A percentile compares a stretch with the other conserved stretches of the same genome.
These are phyloP conservation scores for Scutellaria galericulata DNA, from an alignment of 257 asterid species.

Conservation along the genomic window DNA sequence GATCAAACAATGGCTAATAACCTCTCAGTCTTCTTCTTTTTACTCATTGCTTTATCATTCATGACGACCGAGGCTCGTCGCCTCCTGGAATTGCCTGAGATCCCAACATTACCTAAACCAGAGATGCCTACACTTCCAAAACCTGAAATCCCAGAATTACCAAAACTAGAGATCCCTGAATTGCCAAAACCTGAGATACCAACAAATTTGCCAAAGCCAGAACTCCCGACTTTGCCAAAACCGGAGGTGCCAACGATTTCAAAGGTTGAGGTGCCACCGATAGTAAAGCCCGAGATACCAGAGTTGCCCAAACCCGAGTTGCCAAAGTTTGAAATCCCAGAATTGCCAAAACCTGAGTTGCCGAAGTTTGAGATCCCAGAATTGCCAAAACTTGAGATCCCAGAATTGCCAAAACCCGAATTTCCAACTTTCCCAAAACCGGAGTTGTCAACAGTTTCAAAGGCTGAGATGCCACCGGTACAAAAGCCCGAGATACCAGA, in stretches of 20 bases:
- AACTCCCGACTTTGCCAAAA: conserved; percentile 13
- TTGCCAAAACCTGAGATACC: conserved; percentile 29
- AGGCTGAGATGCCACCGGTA: conserved; percentile 3
- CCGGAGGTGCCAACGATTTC: not conserved
- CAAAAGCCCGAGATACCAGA: conserved; percentile 20
- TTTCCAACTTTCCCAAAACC: conserved; percentile 22
- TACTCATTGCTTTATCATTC: conserved; percentile 14
- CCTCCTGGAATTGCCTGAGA: conserved; percentile 34
- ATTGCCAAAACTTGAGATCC: conserved; percentile 25
- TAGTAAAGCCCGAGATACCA: not conserved
- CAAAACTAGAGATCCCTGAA: conserved; percentile 13
- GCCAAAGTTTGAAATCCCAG: conserved; percentile 11
- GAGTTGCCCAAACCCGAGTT: not conserved
- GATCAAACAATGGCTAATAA: conserved; percentile 22
- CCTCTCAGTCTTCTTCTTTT: conserved; percentile 11
- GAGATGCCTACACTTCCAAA: conserved; percentile 25
- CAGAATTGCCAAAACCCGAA: conserved; percentile 20
- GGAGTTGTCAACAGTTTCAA: not conserved
- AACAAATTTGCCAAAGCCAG: not conserved
- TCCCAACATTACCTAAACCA: conserved; percentile 28
- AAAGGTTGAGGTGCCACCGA: not conserved
- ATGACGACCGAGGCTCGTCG: conserved; percentile 29
- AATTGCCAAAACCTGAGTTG: conserved; percentile 30
- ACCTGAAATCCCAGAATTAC: conserved; percentile 16
- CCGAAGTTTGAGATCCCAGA: conserved; percentile 27